Conservation (phyloP, 2,329 filamentous ascomycete genomes). For the Alternaria triticimaculans region DNA sequence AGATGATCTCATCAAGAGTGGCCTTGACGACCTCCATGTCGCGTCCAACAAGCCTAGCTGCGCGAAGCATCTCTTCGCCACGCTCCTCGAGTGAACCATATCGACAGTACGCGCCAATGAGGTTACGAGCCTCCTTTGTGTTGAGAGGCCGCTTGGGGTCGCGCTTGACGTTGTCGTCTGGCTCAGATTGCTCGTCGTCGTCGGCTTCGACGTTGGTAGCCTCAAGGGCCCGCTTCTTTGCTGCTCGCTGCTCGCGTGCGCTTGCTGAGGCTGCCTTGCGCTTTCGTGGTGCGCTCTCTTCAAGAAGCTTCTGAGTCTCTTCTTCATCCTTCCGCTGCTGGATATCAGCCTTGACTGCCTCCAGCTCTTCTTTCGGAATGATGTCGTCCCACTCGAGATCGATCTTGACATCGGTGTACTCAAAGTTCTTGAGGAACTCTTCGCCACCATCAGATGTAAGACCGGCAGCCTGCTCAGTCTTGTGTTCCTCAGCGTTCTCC, state of each 20-base stretch:
- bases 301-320: slow-evolving; percentile 80
- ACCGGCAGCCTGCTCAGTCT: slow-evolving; percentile 92
- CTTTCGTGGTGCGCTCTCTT: slow-evolving; percentile 82
- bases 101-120: slow-evolving; percentile 88
- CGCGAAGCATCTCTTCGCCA: slow-evolving; percentile 82
- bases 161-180: slow-evolving; percentile 59
- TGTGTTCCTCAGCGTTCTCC: slow-evolving; percentile 95
- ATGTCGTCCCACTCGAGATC: slow-evolving; percentile 98
- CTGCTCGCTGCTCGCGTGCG: slow-evolving; percentile 69
- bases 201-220: slow-evolving; percentile 73
- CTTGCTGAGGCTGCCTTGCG: slow-evolving; percentile 68
- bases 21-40: slow-evolving; percentile 80
- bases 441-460: slow-evolving; percentile 96
- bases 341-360: slow-evolving; percentile 87
- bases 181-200: slow-evolving; percentile 53
- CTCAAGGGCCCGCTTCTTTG: slow-evolving; percentile 71
- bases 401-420: slow-evolving; percentile 97
- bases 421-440: slow-evolving; percentile 87
- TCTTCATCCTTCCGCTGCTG: slow-evolving; percentile 82
- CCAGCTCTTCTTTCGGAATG: slow-evolving; percentile 91
- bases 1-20: slow-evolving; percentile 78
- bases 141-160: slow-evolving; percentile 90
- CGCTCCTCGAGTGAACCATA: slow-evolving; percentile 91
- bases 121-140: slow-evolving; percentile 90
- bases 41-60: slow-evolving; percentile 82